These are phyloP conservation scores for Metschnikowia amazonensis DNA, from an alignment of 805 yeast species.

Conservation along the genomic window DNA sequence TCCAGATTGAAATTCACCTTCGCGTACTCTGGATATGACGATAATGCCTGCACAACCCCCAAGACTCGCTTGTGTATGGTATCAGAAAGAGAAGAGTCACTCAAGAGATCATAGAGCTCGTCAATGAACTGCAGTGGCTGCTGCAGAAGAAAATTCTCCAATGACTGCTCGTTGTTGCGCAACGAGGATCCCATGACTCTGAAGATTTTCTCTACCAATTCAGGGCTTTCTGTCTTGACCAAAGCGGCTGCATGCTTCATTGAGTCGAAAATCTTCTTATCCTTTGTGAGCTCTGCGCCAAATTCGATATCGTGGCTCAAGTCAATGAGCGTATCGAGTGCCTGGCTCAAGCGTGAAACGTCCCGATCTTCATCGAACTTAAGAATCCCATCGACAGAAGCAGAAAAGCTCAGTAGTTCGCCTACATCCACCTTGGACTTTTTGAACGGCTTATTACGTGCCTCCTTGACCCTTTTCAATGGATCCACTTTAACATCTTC, in stretches of 20 bases:
- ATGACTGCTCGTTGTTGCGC: constrained; percentile 69
- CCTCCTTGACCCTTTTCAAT: constrained; percentile 3
- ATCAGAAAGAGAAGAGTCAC: constrained; percentile 18
- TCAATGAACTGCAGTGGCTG: constrained; percentile 19
- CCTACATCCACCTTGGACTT: constrained; percentile 12
- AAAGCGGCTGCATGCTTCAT: constrained; percentile 24
- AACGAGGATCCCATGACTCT: constrained; percentile 64
- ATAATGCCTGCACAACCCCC: constrained; percentile 49
- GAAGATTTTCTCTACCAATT: constrained; percentile 49
- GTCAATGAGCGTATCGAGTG: constrained; percentile 50
- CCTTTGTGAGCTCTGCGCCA: constrained; percentile 47
- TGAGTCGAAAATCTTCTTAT: constrained; percentile 27
- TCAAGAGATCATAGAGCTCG: constrained; percentile 22
- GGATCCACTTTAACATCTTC: constrained; percentile 3
- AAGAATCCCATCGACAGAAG: constrained; percentile 14
- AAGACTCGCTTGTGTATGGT: constrained; percentile 45
- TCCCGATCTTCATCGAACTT: constrained; percentile 16
- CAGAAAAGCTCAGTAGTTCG: constrained; percentile 17
- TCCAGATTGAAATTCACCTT: constrained; percentile 22
- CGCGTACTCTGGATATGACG: constrained; percentile 35
- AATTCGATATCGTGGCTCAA: constrained; percentile 63
- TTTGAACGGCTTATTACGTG: neutral
- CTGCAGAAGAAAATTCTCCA: constrained; percentile 31
- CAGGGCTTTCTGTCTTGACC: constrained; percentile 11
- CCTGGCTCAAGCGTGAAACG: constrained; percentile 17